Conservation (phyloP, 768 basidiomycete species). For the Pleurotus cornucopiae region DNA sequence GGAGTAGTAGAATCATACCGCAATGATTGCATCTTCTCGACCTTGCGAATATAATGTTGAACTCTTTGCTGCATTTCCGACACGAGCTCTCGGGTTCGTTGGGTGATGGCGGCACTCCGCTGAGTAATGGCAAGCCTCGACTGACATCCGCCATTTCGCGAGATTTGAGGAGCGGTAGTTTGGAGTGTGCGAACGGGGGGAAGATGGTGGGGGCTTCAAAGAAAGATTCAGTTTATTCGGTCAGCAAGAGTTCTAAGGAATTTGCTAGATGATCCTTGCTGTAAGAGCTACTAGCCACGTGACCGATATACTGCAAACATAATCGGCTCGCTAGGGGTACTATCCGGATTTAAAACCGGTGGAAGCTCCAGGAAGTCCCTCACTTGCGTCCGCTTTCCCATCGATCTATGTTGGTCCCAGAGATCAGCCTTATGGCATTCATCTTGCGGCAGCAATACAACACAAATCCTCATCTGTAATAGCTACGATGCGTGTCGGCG, state of each 20-base stretch:
- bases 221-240: slow-evolving; percentile 5
- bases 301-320: slow-evolving; percentile 1
- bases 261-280: slow-evolving; percentile 7
- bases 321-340: too few species aligned
- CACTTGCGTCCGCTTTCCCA: too few species aligned
- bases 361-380: too few species aligned
- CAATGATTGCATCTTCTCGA: slow-evolving; percentile 72
- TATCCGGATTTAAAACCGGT: too few species aligned
- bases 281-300: slow-evolving; percentile 3
- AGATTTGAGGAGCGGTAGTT: not conserved
- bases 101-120: slow-evolving; percentile 56
- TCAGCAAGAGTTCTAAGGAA: slow-evolving; percentile 4
- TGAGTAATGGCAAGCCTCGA: slow-evolving; percentile 66
- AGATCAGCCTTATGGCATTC: too few species aligned
- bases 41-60: slow-evolving; percentile 61
- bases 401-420: too few species aligned
- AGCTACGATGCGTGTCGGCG: too few species aligned
- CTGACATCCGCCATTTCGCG: slow-evolving; percentile 16
- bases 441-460: too few species aligned
- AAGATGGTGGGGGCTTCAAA: not conserved
- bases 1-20: slow-evolving; percentile 37
- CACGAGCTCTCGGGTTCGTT: slow-evolving; percentile 35
- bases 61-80: slow-evolving; percentile 73
- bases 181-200: not conserved
- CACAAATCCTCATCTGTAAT: too few species aligned